Evolutionary conservation across 768 basidiomycete species (phyloP).

Genomic region (Lactarius tabidus): DNA sequence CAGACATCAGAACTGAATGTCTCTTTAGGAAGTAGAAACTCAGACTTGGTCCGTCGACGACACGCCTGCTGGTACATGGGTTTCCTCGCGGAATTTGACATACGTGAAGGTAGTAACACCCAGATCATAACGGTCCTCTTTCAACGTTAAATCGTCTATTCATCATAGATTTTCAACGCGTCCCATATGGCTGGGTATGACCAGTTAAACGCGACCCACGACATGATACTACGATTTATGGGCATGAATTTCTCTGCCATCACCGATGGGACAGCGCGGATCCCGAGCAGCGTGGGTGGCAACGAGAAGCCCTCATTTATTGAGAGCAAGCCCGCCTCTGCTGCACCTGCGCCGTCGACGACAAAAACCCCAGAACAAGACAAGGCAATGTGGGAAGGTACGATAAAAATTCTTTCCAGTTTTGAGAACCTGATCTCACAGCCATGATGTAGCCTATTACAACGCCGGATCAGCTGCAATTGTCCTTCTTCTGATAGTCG

Average conservation of each 20-base stretch:
- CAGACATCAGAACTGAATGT: constrained; percentile 1
- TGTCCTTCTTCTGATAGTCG: constrained; percentile 70
- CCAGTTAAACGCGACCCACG: constrained; percentile 81
- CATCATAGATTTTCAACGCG: constrained; percentile 75
- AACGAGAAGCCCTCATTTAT: constrained; percentile 62
- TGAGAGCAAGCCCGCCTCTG: constrained; percentile 39
- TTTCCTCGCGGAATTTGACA: constrained; percentile 81
- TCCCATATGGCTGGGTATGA: constrained; percentile 97
- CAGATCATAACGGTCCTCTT: neutral
- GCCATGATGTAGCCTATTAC: constrained; percentile 67
- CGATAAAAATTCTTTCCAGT: constrained; percentile 25
- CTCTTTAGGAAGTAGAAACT: constrained; percentile 55
- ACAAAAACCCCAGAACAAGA: constrained; percentile 71
- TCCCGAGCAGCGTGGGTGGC: constrained; percentile 77
- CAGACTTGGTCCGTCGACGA: constrained; percentile 74
- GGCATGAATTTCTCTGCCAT: constrained; percentile 81
- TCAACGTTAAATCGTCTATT: neutral
- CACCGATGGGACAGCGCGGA: constrained; percentile 71
- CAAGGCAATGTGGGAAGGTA: constrained; percentile 90
- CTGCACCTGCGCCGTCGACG: constrained; percentile 37
- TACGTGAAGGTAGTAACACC: constrained; percentile 70
- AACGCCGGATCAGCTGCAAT: constrained; percentile 86
- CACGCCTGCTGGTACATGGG: constrained; percentile 86
- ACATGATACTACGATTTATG: constrained; percentile 99
- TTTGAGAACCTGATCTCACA: constrained; percentile 2